Base-by-base conservation (phyloP, 768 basidiomycete genomes). In the Pulveroboletus ravenelii region DNA sequence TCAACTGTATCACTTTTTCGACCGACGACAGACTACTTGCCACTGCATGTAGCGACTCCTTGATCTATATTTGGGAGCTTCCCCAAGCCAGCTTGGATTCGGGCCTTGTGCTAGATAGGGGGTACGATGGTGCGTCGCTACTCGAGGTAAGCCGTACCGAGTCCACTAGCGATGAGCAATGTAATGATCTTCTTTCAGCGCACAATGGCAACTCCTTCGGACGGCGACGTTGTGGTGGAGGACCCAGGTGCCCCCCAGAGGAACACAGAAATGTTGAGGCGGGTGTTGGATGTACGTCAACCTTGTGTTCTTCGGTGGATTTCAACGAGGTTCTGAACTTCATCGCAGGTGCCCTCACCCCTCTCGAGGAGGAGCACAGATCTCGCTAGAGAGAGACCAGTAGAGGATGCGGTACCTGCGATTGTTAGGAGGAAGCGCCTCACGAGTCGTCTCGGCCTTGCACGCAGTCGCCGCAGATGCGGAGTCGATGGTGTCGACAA, bases 1-100 rank as follows among this genome's bases (percentile, higher is more conserved):
- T 69, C 41, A 61, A 62, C 17, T 69, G 58, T 20, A 40, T 64
- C 44, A 34, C 66, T 40, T 70, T 70, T 52, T 67, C 66, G 3
- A 25, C 45, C 42, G 66, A 70, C 53, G 62, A 62, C 46, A 49
- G 64, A 49, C 57, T 56, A 45, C 43, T 67, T n/a, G 66, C 68
- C 17, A 68, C 66, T 7, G 65, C 62, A 20, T 66, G 67, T 39
- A 65, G 59, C 40, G 65, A 66, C 42, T 58, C 65, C 37, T 31
- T 44, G 13, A 32, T 70, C 37, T 65, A 68, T 43, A 39, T 68
- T 17, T 68, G 68, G 66, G 69, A 68, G 44, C 12, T 58, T 23
- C 63, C 63, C 10, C 61, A 63, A 43, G 49, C 63, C 17, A 63
- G 61, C 51, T 39, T 64, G 56, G 63, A 64, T 44, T 66, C 64